Percentiles rank a stretch among this genome's conserved stretches.
These are phyloP conservation scores for Coemansia sp. DNA, from an alignment of 192 early-diverging fungal species.

Conservation along the genomic window DNA sequence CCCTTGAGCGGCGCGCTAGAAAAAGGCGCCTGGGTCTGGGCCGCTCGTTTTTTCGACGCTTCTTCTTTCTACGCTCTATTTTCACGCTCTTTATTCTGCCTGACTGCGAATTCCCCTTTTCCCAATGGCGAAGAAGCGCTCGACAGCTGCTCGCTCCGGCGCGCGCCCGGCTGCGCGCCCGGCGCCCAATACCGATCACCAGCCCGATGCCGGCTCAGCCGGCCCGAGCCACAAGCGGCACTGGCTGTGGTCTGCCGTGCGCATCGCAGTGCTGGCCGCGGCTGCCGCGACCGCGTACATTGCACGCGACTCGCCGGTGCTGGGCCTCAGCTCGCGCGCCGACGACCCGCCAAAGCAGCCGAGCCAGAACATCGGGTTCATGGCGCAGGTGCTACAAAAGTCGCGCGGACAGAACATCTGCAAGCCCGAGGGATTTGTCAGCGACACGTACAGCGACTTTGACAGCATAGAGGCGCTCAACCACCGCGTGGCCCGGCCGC, in stretches of 20 bases:
- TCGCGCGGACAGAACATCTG: constrained; percentile 55
- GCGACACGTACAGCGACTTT: constrained; percentile 59
- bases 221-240: constrained; percentile 6
- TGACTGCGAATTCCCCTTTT: neutral
- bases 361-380: constrained; percentile 50
- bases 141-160: constrained; percentile 7
- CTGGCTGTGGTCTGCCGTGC: constrained; percentile 34
- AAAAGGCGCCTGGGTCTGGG: no score
- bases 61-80: no score
- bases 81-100: constrained; percentile 4
- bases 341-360: constrained; percentile 6
- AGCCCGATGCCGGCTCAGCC: neutral
- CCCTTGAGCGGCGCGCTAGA: no score
- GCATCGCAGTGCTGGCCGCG: constrained; percentile 28
- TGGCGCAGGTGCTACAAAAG: constrained; percentile 54
- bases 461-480: constrained; percentile 75
- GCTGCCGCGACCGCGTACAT: constrained; percentile 42
- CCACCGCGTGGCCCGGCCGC: constrained; percentile 58
- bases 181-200: neutral
- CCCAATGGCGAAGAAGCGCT: constrained; percentile 31
- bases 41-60: no score
- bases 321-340: constrained; percentile 21
- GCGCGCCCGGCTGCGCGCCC: neutral
- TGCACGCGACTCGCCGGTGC: constrained; percentile 40
- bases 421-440: constrained; percentile 48